Percentiles rank a stretch among this genome's conserved stretches.
phyloP scores from a whole-genome alignment of 306 rosid species.

The Sindora glabra region DNA sequence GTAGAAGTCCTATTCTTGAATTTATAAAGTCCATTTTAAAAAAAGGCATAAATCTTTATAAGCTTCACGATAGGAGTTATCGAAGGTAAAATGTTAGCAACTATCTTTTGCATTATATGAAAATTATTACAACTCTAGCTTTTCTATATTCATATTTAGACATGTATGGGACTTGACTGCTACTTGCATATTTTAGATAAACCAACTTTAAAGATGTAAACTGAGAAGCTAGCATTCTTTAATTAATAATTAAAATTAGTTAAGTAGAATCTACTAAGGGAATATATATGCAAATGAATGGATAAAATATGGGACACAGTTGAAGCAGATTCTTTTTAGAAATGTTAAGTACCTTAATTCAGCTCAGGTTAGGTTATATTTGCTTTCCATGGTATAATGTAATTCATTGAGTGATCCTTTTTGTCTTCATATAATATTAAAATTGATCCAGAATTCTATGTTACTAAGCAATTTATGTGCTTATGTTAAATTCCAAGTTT shows the following conservation, averaged over 20 bases:
- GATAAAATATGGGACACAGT: constrained; percentile 75
- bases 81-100: constrained; percentile 58
- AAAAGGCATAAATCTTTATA: constrained; percentile 71
- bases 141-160: neutral
- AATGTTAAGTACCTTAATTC: constrained; percentile 73
- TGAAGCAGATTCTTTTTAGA: constrained; percentile 47
- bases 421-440: neutral
- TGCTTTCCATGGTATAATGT: neutral
- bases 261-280: constrained; percentile 84
- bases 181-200: neutral
- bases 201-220: neutral
- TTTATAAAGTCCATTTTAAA: constrained; percentile 56
- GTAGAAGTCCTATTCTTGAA: constrained; percentile 65
- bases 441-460: neutral
- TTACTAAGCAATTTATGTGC: neutral
- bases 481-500: constrained; percentile 2
- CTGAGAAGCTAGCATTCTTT: constrained; percentile 5
- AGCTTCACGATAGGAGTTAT: constrained; percentile 62
- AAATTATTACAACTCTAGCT: neutral
- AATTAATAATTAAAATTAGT: constrained; percentile 12
- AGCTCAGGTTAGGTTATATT: constrained; percentile 50
- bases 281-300: constrained; percentile 65
- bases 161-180: neutral
- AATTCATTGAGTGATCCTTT: neutral
- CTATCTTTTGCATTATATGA: neutral